phyloP scores from a whole-genome alignment of 106 monocot genomes.

The Posidonia australis region DNA sequence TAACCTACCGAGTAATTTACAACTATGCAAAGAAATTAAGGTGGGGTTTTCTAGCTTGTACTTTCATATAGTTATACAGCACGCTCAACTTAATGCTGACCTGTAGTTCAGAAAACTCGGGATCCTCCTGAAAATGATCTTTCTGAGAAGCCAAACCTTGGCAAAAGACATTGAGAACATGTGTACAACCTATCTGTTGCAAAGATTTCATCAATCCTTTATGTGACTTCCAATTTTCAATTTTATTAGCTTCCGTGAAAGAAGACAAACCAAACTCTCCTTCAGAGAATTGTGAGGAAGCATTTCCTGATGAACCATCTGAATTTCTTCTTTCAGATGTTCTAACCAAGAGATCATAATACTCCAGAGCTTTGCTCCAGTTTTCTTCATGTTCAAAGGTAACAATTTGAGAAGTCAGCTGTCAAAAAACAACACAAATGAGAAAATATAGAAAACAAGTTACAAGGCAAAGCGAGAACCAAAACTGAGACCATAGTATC shows the following conservation, averaged over 20 bases:
- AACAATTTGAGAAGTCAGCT: constrained; percentile 82
- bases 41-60: no score
- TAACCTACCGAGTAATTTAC: no score
- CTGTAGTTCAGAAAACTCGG: constrained; percentile 79
- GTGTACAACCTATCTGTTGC: constrained; percentile 88
- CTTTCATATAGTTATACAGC: neutral
- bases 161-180: constrained; percentile 73
- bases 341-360: constrained; percentile 80
- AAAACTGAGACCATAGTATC: no score
- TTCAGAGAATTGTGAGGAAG: constrained; percentile 5
- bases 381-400: constrained; percentile 93
- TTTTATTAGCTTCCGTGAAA: constrained; percentile 16
- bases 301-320: constrained; percentile 13
- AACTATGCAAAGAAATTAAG: no score
- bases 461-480: no score
- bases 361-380: constrained; percentile 87
- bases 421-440: constrained; percentile 13
- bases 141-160: constrained; percentile 58
- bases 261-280: neutral
- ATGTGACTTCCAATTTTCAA: constrained; percentile 42
- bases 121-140: constrained; percentile 47
- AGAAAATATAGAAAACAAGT: constrained; percentile 3
- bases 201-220: constrained; percentile 89
- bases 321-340: constrained; percentile 21
- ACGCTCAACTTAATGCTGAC: constrained; percentile 4